Conservation (phyloP, 352 stramenopile species). For the Pythium periplocum region DNA sequence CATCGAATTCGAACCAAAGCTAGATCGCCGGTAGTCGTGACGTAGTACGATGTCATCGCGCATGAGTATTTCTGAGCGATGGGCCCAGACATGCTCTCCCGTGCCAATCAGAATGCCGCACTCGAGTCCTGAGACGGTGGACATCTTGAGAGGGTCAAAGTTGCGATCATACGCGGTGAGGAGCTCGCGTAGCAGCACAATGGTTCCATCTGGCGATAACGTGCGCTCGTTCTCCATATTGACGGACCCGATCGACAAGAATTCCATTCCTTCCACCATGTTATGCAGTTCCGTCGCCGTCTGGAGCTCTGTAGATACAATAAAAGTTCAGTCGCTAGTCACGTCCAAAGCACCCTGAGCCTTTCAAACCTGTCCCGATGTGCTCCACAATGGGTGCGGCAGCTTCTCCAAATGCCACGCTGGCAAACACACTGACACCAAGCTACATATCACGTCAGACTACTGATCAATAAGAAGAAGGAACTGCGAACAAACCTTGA, state of each 20-base stretch:
- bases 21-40: too few species aligned
- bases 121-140: constrained; percentile 16
- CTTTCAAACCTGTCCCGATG: too few species aligned
- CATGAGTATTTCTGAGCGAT: neutral
- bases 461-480: neutral
- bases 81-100: constrained; percentile 5
- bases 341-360: too few species aligned
- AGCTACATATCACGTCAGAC: neutral
- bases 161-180: constrained; percentile 5
- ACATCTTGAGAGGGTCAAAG: constrained; percentile 16
- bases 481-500: constrained; percentile 7
- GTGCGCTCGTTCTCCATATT: constrained; percentile 8
- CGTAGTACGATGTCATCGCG: too few species aligned
- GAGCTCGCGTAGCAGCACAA: constrained; percentile 12
- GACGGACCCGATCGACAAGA: neutral
- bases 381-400: too few species aligned
- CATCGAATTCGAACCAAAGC: too few species aligned
- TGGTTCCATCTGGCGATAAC: constrained; percentile 7
- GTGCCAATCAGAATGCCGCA: constrained; percentile 12
- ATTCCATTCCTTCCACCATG: neutral
- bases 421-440: constrained; percentile 1
- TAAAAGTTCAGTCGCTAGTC: neutral
- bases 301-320: neutral
- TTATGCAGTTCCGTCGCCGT: neutral
- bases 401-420: neutral